phyloP scores from a whole-genome alignment of 768 basidiomycete species.

The Rhodotorula sphaerocarpa region DNA sequence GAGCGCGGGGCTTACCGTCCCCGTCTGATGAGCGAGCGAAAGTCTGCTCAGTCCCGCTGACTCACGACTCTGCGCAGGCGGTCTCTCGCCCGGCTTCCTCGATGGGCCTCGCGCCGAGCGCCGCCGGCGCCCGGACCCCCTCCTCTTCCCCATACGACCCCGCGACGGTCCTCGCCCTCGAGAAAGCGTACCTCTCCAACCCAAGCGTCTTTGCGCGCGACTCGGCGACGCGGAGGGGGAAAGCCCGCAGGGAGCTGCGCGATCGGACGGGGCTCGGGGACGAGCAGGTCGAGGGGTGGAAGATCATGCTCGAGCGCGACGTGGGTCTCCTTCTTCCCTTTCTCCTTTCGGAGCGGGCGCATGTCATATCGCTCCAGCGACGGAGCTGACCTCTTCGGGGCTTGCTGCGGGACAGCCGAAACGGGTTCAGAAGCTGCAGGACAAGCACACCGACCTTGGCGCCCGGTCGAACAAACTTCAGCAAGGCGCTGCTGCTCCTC shows the following conservation, averaged over 20 bases:
- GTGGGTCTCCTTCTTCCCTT: conserved; percentile 49
- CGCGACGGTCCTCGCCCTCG: conserved; percentile 56
- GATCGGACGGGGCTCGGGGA: conserved; percentile 63
- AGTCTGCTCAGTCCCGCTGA: no score
- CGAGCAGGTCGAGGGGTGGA: conserved; percentile 88
- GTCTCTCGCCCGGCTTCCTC: no score
- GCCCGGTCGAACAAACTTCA: conserved; percentile 22
- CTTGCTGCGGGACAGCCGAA: conserved; percentile 48
- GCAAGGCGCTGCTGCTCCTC: neutral
- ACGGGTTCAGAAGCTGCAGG: conserved; percentile 62
- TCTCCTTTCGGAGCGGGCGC: neutral
- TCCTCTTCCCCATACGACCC: conserved; percentile 14
- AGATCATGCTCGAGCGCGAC: conserved; percentile 76
- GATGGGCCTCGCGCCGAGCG: no score
- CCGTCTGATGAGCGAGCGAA: no score
- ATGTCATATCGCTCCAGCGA: neutral
- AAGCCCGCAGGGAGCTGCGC: conserved; percentile 59
- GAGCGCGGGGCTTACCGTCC: no score
- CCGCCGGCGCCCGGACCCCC: no score
- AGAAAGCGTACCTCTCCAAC: conserved; percentile 67
- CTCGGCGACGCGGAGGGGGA: conserved; percentile 57
- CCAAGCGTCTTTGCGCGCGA: conserved; percentile 70
- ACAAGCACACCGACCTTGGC: conserved; percentile 68
- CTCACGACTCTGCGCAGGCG: no score
- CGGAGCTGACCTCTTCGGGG: no score